Base-by-base conservation (phyloP, 2,329 filamentous ascomycete species). In the Penicillium olsonii region DNA sequence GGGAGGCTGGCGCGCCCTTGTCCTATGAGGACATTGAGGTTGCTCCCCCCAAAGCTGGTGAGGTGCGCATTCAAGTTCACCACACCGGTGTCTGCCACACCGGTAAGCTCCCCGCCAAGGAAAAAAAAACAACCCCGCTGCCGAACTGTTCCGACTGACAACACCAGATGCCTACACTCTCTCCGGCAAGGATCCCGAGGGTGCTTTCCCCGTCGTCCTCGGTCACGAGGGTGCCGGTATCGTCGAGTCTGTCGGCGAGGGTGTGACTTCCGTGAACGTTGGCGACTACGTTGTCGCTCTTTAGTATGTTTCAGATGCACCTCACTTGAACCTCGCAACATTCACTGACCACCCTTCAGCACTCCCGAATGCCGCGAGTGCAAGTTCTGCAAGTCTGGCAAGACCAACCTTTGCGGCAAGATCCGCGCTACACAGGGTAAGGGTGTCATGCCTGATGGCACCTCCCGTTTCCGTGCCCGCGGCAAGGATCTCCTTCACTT, bases 341-440 rank as follows among this genome's bases (percentile, higher is more conserved):
- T 7, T 14, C 2, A 19, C 17, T 14, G 4, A 42, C 45, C 19
- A 51, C 42, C 34, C 38, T 19, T n/a, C 67, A 95, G 91, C 81
- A 97, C 92, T 39, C 94, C 94, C 59, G 92, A 97, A 79, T 97
- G 94, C 80, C 81, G 84, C 62, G 92, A 97, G 75, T 99, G 94
- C 85, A 97, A 97, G 80, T 97, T 97, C 83, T 99, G 94, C 87
- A 94, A 90, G 76, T 97, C 92, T 35, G 94, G 92, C 78, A 99
- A 99, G 86, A 97, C 92, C 67, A 96, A 97, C 78, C 87, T 97
- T 51, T 97, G 92, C 78, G 94, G 94, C 73, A 97, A 97, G 84
- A 99, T 99, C 75, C 87, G 94, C 66, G 90, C 90, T 38, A 97
- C 94, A 37, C 94, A 99, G 78, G 94, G 94, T 65, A 88, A 86